Evolutionary conservation across 2,329 filamentous ascomycete species (phyloP).

Genomic region (Xylaria sp.): DNA sequence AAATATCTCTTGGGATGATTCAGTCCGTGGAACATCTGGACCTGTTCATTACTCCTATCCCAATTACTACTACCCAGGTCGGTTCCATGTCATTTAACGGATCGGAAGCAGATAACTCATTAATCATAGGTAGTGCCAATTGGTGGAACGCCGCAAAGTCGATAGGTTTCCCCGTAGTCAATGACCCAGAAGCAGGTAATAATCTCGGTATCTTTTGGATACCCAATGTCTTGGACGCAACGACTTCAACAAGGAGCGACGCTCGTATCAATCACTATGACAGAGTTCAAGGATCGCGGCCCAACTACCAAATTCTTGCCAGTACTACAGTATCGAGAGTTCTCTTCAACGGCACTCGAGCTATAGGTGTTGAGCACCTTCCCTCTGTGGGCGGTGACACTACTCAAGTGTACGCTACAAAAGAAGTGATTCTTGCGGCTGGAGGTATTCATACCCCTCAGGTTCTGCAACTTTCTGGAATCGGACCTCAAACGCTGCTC

Average conservation of each 20-base stretch:
- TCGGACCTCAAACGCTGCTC: constrained; percentile 49
- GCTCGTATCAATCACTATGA: constrained; percentile 40
- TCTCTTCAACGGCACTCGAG: constrained; percentile 58
- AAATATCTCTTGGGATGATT: constrained; percentile 40
- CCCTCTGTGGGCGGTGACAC: constrained; percentile 33
- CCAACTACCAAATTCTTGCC: constrained; percentile 64
- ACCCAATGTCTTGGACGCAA: constrained; percentile 40
- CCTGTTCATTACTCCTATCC: constrained; percentile 43
- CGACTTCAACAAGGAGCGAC: constrained; percentile 39
- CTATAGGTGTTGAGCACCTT: constrained; percentile 64
- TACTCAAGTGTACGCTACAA: constrained; percentile 53
- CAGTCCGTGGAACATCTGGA: constrained; percentile 38
- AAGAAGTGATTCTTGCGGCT: constrained; percentile 51
- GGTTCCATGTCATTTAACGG: no score
- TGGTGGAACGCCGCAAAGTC: constrained; percentile 40
- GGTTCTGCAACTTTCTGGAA: constrained; percentile 56
- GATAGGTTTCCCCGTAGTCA: constrained; percentile 30
- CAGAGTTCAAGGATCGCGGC: constrained; percentile 46
- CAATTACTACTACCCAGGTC: constrained; percentile 41
- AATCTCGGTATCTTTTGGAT: constrained; percentile 39
- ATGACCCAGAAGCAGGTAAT: constrained; percentile 35
- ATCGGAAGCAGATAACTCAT: no score
- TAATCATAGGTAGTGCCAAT: constrained; percentile 37
- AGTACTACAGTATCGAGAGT: constrained; percentile 62
- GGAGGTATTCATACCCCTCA: constrained; percentile 50